Percentiles rank a stretch among this genome's conserved stretches.
These are phyloP conservation scores for Emmonsia crescens DNA, from an alignment of 2,329 filamentous ascomycete species.

Conservation along the genomic window DNA sequence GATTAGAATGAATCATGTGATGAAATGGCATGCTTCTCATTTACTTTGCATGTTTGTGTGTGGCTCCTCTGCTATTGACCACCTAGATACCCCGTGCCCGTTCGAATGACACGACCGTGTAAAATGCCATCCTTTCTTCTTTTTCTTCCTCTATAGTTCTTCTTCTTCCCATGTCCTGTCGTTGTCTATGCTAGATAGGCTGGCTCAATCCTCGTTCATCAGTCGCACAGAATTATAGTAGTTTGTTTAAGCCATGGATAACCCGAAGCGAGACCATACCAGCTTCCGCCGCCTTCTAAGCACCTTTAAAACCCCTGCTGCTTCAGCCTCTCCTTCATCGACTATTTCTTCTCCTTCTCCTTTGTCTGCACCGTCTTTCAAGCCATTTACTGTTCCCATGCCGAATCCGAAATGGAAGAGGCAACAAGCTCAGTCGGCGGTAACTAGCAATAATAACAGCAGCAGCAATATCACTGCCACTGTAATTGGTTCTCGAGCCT, in stretches of 20 bases:
- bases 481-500: not conserved
- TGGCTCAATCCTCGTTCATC: not conserved
- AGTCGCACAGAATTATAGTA: not conserved
- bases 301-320: conserved; percentile 1
- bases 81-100: not conserved
- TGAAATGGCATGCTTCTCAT: not conserved
- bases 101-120: not conserved
- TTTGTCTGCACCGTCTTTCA: not conserved
- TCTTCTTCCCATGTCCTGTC: not conserved
- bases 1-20: not conserved
- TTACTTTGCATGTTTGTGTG: not conserved
- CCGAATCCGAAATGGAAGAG: not conserved
- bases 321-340: not conserved
- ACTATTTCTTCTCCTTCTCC: not conserved
- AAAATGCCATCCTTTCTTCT: not conserved
- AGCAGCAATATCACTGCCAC: no score
- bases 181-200: not conserved
- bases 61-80: not conserved
- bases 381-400: not conserved
- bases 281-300: conserved; percentile 1
- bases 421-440: not conserved
- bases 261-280: not conserved
- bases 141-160: not conserved
- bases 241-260: not conserved
- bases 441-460: not conserved